Conservation (phyloP, 202 grass and related monocot species). For the Panicum hallii region DNA sequence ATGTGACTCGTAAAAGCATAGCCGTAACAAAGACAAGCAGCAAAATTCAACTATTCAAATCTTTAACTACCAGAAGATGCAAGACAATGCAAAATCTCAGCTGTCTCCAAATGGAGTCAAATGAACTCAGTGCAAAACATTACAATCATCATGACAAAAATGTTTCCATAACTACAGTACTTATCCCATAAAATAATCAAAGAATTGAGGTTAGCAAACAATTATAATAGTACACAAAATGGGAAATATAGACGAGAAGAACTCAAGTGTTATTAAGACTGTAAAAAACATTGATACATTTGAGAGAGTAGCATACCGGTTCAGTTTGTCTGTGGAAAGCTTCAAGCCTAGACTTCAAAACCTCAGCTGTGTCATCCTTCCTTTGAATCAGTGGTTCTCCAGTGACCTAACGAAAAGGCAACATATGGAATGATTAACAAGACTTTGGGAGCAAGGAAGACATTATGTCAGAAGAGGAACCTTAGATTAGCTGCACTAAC, state of each 20-base stretch:
- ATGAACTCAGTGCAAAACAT: neutral
- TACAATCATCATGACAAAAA: neutral
- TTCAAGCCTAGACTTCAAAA: conserved; percentile 85
- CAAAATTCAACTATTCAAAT: neutral
- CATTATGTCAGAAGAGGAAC: neutral
- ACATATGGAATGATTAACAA: neutral
- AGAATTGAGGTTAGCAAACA: neutral
- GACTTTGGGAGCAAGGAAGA: neutral
- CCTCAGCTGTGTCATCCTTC: conserved; percentile 80
- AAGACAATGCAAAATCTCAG: neutral
- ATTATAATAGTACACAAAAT: neutral
- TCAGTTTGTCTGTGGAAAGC: conserved; percentile 83
- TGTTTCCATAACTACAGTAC: neutral
- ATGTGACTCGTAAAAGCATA: neutral
- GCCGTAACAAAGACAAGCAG: neutral
- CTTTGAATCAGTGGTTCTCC: conserved; percentile 84
- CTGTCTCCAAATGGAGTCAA: too few relatives aligned
- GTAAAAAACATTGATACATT: neutral
- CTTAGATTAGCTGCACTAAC: neutral
- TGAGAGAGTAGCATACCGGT: conserved; percentile 56
- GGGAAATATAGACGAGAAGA: neutral
- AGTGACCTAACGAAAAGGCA: conserved; percentile 55
- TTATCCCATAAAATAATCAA: neutral
- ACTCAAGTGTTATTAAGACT: neutral
- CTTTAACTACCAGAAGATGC: neutral